Conservation (phyloP, 371 early-diverging fungal genomes). For the Syncephalis fuscata region DNA sequence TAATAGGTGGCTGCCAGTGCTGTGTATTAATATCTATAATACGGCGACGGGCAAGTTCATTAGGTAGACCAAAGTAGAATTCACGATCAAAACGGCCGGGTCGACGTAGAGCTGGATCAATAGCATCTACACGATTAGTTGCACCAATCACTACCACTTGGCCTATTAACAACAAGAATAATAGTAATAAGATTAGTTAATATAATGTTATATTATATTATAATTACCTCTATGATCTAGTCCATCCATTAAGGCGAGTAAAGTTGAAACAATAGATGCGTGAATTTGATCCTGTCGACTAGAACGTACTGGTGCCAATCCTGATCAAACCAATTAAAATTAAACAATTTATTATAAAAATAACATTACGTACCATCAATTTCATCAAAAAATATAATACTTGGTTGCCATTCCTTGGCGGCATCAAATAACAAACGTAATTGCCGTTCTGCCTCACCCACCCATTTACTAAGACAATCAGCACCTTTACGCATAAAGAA, state of each 20-base stretch:
- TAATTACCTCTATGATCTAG: constrained; percentile 93
- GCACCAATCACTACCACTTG: constrained; percentile 92
- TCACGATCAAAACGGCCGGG: constrained; percentile 99
- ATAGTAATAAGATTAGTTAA: not conserved
- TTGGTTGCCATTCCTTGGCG: constrained; percentile 34
- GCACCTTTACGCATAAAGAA: constrained; percentile 98
- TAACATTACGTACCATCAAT: no score
- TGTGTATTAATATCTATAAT: constrained; percentile 98
- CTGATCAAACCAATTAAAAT: constrained; percentile 99
- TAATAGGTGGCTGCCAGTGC: constrained; percentile 17
- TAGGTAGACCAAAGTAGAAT: constrained; percentile 99
- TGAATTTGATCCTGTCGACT: constrained; percentile 99
- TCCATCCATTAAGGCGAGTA: constrained; percentile 99
- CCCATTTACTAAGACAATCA: constrained; percentile 64
- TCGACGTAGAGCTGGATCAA: constrained; percentile 98
- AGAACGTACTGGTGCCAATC: constrained; percentile 93
- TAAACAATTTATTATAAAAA: no score
- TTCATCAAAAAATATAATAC: constrained; percentile 47
- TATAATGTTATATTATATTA: constrained; percentile 36
- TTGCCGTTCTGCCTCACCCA: constrained; percentile 64
- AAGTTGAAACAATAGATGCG: constrained; percentile 98
- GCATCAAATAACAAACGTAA: constrained; percentile 43
- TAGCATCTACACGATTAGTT: constrained; percentile 99
- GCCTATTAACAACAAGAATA: not conserved
- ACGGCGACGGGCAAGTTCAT: constrained; percentile 95